Conservation (phyloP, 139 green algal species). For the Chlamydomonas sp. region DNA sequence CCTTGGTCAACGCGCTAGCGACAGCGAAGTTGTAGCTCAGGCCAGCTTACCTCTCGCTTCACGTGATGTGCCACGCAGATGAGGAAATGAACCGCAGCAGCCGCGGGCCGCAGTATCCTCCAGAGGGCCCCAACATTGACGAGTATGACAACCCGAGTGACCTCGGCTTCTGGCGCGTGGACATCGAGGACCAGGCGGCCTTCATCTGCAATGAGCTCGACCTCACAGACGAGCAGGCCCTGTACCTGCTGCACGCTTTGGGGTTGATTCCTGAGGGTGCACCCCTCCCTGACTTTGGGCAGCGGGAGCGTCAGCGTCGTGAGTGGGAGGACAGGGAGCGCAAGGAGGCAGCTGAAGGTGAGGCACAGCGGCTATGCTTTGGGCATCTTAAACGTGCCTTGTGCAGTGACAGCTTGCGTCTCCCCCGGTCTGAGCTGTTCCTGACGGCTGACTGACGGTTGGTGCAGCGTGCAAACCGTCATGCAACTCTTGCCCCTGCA, state of each 20-base stretch:
- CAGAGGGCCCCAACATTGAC: background rate
- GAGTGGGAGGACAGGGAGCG: too few species aligned
- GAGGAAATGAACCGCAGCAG: background rate
- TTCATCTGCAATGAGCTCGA: constrained; percentile 39
- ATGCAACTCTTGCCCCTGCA: too few species aligned
- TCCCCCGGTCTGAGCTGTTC: too few species aligned
- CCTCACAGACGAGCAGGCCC: constrained; percentile 24
- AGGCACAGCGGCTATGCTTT: too few species aligned
- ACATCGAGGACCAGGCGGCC: constrained; percentile 26
- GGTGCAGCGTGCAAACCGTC: too few species aligned
- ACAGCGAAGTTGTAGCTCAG: background rate
- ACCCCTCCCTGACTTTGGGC: background rate
- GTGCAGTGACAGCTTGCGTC: too few species aligned
- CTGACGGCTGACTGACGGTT: too few species aligned
- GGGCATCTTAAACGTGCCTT: too few species aligned
- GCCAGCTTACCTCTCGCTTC: background rate
- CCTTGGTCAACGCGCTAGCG: background rate
- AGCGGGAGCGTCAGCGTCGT: too few species aligned
- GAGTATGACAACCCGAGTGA: constrained; percentile 22
- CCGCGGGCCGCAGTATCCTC: background rate
- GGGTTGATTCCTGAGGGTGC: constrained; percentile 20
- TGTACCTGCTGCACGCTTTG: constrained; percentile 26
- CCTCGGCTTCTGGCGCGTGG: constrained; percentile 13
- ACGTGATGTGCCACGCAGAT: background rate
- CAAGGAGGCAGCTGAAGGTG: too few species aligned